Conservation (phyloP, 768 basidiomycete species). For the Xerocomus spinulosus region DNA sequence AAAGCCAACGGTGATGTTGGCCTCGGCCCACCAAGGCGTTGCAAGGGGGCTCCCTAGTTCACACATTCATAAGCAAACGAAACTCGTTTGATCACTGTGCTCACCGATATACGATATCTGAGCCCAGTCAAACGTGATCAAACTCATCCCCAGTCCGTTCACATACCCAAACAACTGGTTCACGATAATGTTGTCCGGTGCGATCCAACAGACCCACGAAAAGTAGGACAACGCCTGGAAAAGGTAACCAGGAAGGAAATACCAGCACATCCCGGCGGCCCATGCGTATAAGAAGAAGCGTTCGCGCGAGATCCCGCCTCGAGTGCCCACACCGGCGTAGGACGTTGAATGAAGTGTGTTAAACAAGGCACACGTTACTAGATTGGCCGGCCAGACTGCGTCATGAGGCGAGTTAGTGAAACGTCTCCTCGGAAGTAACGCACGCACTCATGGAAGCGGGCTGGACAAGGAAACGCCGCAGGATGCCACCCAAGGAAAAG, state of each 20-base stretch:
- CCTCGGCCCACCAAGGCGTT: constrained; percentile 81
- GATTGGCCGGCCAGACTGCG: constrained; percentile 68
- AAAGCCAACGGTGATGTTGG: constrained; percentile 60
- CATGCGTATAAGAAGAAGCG: constrained; percentile 48
- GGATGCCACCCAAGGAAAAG: constrained; percentile 55
- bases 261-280: constrained; percentile 35
- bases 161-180: constrained; percentile 73
- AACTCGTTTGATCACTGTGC: neutral
- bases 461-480: constrained; percentile 57
- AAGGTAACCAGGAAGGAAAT: constrained; percentile 69
- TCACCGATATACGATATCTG: constrained; percentile 44
- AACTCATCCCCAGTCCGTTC: constrained; percentile 57
- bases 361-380: constrained; percentile 67
- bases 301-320: constrained; percentile 48
- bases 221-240: constrained; percentile 63
- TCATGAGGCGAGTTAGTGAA: constrained; percentile 21
- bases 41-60: constrained; percentile 52
- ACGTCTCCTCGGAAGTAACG: neutral
- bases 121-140: constrained; percentile 80
- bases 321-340: constrained; percentile 40
- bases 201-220: constrained; percentile 64
- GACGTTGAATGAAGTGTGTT: constrained; percentile 65
- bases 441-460: constrained; percentile 60
- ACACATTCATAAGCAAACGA: neutral
- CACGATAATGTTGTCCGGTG: constrained; percentile 59